phyloP scores from a whole-genome alignment of 176 grass and related monocot species.

The Triticum turgidum region DNA sequence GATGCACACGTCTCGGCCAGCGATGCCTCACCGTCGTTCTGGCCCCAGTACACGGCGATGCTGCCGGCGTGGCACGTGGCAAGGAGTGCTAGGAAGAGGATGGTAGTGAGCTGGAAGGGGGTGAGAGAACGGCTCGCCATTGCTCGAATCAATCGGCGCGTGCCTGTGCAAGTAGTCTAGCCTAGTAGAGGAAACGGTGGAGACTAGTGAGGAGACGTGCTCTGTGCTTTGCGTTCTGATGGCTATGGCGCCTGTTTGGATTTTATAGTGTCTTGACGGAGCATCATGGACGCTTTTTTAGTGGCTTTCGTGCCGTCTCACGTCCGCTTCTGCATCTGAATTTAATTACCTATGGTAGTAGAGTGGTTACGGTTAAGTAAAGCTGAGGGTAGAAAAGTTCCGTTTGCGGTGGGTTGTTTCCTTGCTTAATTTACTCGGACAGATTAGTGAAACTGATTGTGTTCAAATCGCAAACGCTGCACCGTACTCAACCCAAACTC shows the following conservation, averaged over 20 bases:
- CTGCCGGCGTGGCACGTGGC: constrained; percentile 41
- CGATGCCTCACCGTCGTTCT: constrained; percentile 50
- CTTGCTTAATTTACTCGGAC: too few relatives aligned
- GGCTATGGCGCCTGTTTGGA: neutral
- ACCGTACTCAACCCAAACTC: neutral
- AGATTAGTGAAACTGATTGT: too few relatives aligned
- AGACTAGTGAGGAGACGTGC: too few relatives aligned
- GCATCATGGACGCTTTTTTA: neutral
- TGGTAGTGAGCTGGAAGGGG: neutral
- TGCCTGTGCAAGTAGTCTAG: too few relatives aligned
- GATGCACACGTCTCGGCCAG: constrained; percentile 38
- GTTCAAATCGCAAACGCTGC: too few relatives aligned
- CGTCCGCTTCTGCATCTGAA: neutral
- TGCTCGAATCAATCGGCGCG: neutral
- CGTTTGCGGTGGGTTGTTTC: too few relatives aligned
- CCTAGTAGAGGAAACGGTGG: too few relatives aligned
- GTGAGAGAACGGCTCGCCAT: constrained; percentile 15
- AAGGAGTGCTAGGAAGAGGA: neutral
- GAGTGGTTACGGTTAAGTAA: neutral
- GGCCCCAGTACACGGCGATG: constrained; percentile 61
- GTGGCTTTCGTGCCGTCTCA: constrained; percentile 32
- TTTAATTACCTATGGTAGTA: constrained; percentile 24
- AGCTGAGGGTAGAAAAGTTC: neutral
- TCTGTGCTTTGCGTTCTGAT: neutral
- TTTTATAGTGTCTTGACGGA: constrained; percentile 16